Percentiles rank a stretch among this genome's conserved stretches.
Conservation (phyloP, 2,329 filamentous ascomycete species). For the Stemphylium beticola region DNA sequence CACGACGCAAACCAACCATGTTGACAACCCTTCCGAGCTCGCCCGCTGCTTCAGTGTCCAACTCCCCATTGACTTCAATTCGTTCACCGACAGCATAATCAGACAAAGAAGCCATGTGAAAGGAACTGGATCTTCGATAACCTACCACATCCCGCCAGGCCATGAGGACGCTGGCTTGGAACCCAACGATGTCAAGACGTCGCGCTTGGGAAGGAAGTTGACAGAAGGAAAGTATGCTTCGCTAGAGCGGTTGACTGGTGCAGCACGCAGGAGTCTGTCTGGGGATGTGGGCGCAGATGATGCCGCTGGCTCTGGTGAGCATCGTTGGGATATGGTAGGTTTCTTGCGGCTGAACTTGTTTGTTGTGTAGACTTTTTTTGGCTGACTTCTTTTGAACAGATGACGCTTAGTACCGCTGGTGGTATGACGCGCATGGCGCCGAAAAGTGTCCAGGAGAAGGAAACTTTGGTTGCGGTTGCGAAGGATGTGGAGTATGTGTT, state of each 20-base stretch:
- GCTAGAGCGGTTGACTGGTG: constrained; percentile 57
- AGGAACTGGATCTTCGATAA: constrained; percentile 10
- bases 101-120: constrained; percentile 23
- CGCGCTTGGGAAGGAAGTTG: constrained; percentile 53
- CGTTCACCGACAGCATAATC: constrained; percentile 38
- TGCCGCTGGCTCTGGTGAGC: neutral
- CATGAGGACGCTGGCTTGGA: constrained; percentile 4
- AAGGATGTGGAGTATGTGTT: constrained; percentile 30
- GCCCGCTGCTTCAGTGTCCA: constrained; percentile 51
- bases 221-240: constrained; percentile 68
- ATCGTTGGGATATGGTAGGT: constrained; percentile 72
- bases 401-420: constrained; percentile 73
- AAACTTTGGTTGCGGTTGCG: constrained; percentile 21
- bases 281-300: neutral
- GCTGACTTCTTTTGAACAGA: constrained; percentile 59
- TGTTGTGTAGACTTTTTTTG: no score
- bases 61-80: constrained; percentile 62
- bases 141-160: constrained; percentile 6
- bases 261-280: neutral
- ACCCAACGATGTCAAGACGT: constrained; percentile 30
- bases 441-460: constrained; percentile 34
- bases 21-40: constrained; percentile 54
- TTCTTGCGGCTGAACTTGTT: neutral
- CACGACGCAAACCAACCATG: constrained; percentile 43
- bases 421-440: constrained; percentile 63